Evolutionary conservation across 768 basidiomycete species (phyloP).

Genomic region (Rhizopogon roseolus): DNA sequence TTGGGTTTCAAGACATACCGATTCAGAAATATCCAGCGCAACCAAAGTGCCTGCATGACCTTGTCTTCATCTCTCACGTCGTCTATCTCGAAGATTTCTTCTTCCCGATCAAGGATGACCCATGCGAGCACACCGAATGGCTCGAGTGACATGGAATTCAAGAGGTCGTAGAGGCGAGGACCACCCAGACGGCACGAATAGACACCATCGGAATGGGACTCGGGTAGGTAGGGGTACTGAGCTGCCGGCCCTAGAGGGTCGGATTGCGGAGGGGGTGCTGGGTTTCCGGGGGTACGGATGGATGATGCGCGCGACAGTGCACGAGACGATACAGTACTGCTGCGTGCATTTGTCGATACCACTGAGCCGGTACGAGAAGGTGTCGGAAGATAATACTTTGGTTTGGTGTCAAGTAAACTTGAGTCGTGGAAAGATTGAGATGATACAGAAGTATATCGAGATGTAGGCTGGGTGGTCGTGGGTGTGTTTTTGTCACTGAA

Average conservation of each 20-base stretch:
- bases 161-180: conserved; percentile 57
- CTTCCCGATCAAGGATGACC: conserved; percentile 67
- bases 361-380: not conserved
- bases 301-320: conserved; percentile 6
- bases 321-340: conserved; percentile 4
- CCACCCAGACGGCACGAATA: conserved; percentile 69
- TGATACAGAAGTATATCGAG: not conserved
- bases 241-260: conserved; percentile 50
- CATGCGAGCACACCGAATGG: conserved; percentile 64
- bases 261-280: conserved; percentile 36
- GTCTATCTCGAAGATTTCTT: conserved; percentile 69
- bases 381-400: not conserved
- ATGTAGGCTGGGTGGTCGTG: not conserved
- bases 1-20: conserved; percentile 31
- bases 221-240: conserved; percentile 43
- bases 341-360: not conserved
- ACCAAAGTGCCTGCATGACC: conserved; percentile 76
- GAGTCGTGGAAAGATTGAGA: not conserved
- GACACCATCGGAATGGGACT: conserved; percentile 41
- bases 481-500: not conserved
- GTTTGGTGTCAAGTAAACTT: not conserved
- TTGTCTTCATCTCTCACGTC: conserved; percentile 73
- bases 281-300: conserved; percentile 19
- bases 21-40: conserved; percentile 65
- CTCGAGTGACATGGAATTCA: conserved; percentile 55